A percentile compares a stretch with the other conserved stretches of the same genome.
Evolutionary conservation across 2,329 filamentous ascomycete genomes (phyloP).

Genomic region (Colletotrichum cereale): DNA sequence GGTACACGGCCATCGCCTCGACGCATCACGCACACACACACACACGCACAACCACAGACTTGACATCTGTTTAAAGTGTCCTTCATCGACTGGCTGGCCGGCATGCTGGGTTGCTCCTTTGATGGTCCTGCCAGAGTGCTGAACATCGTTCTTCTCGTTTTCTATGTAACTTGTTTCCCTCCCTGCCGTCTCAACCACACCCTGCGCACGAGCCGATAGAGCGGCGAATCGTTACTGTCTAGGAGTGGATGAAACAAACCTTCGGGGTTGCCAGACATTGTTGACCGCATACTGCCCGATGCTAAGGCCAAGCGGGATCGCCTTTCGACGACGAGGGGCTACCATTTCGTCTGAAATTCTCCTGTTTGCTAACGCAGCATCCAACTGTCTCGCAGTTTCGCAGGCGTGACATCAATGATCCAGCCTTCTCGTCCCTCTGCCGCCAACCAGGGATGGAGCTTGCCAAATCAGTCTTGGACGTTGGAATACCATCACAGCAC

Average conservation of each 20-base stretch:
- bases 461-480: slow-evolving; percentile 10
- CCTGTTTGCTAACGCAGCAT: slow-evolving; percentile 5
- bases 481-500: neutral
- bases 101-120: slow-evolving; percentile 20
- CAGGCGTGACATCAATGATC: slow-evolving; percentile 37
- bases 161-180: slow-evolving; percentile 7
- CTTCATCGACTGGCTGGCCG: slow-evolving; percentile 23
- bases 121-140: neutral
- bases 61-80: slow-evolving; percentile 34
- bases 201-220: slow-evolving; percentile 31
- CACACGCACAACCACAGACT: neutral
- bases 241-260: slow-evolving; percentile 38
- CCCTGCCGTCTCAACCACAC: slow-evolving; percentile 36
- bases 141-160: neutral
- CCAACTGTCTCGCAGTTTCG: slow-evolving; percentile 28
- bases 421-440: slow-evolving; percentile 14
- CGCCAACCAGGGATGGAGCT: slow-evolving; percentile 24
- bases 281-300: slow-evolving; percentile 15
- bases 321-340: slow-evolving; percentile 5
- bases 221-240: slow-evolving; percentile 18
- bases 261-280: slow-evolving; percentile 31
- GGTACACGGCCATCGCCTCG: slow-evolving; percentile 2
- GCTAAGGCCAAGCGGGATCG: slow-evolving; percentile 5
- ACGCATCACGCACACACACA: slow-evolving; percentile 6
- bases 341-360: neutral